Percentiles rank a stretch among this genome's conserved stretches.
Evolutionary conservation across 345 rosid species (phyloP).

Genomic region (Rhodamnia rubescens): DNA sequence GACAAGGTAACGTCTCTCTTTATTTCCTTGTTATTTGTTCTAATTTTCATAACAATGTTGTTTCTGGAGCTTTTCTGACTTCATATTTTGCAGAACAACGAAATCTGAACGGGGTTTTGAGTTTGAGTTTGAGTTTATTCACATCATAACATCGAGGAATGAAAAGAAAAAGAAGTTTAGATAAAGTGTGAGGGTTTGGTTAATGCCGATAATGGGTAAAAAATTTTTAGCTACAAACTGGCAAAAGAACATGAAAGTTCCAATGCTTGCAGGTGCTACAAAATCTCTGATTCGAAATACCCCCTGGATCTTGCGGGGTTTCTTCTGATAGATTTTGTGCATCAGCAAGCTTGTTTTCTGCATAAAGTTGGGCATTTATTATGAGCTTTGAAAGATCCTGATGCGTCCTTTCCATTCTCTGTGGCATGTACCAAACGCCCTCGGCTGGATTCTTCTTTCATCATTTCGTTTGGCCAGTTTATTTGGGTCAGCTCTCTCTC

Average conservation of each 20-base stretch:
- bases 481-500: constrained; percentile 6
- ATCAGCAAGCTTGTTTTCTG: background rate
- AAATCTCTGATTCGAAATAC: background rate
- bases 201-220: background rate
- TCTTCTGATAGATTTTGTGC: background rate
- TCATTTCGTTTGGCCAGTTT: constrained; percentile 10
- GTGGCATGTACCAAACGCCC: background rate
- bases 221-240: background rate
- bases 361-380: background rate
- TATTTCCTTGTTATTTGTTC: background rate
- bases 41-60: background rate
- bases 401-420: background rate
- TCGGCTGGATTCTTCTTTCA: background rate
- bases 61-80: background rate
- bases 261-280: background rate
- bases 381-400: background rate
- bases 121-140: background rate
- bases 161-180: background rate
- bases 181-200: background rate
- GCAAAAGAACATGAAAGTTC: background rate
- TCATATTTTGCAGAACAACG: background rate
- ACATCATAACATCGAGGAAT: background rate
- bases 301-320: background rate
- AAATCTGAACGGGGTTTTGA: background rate
- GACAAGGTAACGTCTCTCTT: constrained; percentile 21